These are phyloP conservation scores for Sesbania bispinosa DNA, from an alignment of 306 rosid genomes.

Conservation along the genomic window DNA sequence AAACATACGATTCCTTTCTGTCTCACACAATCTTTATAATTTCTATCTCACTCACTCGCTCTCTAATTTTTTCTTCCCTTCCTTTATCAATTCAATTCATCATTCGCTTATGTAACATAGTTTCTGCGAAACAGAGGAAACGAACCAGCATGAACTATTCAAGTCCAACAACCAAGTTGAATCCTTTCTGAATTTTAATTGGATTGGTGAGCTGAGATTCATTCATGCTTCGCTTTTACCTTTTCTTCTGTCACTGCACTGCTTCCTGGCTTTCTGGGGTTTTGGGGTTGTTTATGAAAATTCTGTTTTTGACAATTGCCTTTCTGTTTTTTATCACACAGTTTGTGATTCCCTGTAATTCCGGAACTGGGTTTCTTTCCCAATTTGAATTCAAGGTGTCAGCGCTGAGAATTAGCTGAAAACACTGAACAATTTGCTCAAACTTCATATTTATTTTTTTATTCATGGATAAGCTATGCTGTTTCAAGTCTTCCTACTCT, in stretches of 20 bases:
- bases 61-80: slow-evolving; percentile 8
- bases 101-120: slow-evolving; percentile 20
- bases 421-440: slow-evolving; percentile 24
- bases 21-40: too few species aligned
- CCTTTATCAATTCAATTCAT: slow-evolving; percentile 28
- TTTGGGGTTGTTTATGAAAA: slow-evolving; percentile 34
- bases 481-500: slow-evolving; percentile 64
- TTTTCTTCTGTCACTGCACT: neutral
- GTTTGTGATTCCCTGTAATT: slow-evolving; percentile 34
- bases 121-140: slow-evolving; percentile 25
- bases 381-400: slow-evolving; percentile 42
- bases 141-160: slow-evolving; percentile 27
- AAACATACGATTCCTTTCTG: slow-evolving; percentile 27
- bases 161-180: slow-evolving; percentile 9
- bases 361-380: slow-evolving; percentile 42
- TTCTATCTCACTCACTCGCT: slow-evolving; percentile 23
- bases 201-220: slow-evolving; percentile 41
- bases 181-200: slow-evolving; percentile 36
- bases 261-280: slow-evolving; percentile 18
- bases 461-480: slow-evolving; percentile 70
- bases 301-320: slow-evolving; percentile 22
- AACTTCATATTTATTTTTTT: neutral
- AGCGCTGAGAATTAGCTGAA: slow-evolving; percentile 40
- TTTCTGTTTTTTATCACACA: slow-evolving; percentile 34
- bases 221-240: slow-evolving; percentile 22